Conservation (phyloP, 345 rosid genomes). For the Triadica sebifera region DNA sequence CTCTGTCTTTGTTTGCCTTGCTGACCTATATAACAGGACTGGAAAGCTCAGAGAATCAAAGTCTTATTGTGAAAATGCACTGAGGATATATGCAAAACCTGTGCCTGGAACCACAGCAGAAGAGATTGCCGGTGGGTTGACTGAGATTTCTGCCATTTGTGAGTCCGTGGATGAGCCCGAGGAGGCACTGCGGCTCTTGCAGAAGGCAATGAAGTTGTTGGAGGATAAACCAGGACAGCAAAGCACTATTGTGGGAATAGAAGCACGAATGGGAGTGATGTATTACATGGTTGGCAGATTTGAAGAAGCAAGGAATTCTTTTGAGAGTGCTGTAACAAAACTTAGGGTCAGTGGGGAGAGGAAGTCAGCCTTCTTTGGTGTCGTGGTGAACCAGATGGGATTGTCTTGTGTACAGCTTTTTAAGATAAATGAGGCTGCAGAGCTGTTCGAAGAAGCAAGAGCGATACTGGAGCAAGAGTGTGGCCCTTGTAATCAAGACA, state of each 20-base stretch:
- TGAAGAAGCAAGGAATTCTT: slow-evolving; percentile 84
- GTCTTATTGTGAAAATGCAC: slow-evolving; percentile 88
- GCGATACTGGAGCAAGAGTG: slow-evolving; percentile 82
- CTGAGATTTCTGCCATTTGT: slow-evolving; percentile 87
- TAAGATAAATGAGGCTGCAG: slow-evolving; percentile 95
- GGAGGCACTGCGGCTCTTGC: slow-evolving; percentile 93
- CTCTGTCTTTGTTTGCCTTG: slow-evolving; percentile 86
- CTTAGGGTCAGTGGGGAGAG: slow-evolving; percentile 90
- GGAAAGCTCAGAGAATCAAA: slow-evolving; percentile 95
- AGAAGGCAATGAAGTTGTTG: slow-evolving; percentile 85
- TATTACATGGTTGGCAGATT: slow-evolving; percentile 82
- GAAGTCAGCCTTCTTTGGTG: slow-evolving; percentile 95
- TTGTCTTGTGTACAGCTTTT: slow-evolving; percentile 95
- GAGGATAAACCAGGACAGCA: slow-evolving; percentile 99
- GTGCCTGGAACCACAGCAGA: slow-evolving; percentile 93
- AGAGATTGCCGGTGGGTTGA: slow-evolving; percentile 87
- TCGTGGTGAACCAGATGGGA: slow-evolving; percentile 98
- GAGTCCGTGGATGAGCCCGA: slow-evolving; percentile 98
- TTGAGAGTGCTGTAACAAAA: slow-evolving; percentile 78
- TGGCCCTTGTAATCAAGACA: slow-evolving; percentile 96
- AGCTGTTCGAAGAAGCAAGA: slow-evolving; percentile 92
- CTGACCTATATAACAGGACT: slow-evolving; percentile 92
- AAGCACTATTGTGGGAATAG: slow-evolving; percentile 91
- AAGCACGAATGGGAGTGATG: slow-evolving; percentile 99
- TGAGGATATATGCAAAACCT: slow-evolving; percentile 89